Evolutionary conservation across 352 stramenopile genomes (phyloP).

Genomic region (Phytophthora tentaculata): DNA sequence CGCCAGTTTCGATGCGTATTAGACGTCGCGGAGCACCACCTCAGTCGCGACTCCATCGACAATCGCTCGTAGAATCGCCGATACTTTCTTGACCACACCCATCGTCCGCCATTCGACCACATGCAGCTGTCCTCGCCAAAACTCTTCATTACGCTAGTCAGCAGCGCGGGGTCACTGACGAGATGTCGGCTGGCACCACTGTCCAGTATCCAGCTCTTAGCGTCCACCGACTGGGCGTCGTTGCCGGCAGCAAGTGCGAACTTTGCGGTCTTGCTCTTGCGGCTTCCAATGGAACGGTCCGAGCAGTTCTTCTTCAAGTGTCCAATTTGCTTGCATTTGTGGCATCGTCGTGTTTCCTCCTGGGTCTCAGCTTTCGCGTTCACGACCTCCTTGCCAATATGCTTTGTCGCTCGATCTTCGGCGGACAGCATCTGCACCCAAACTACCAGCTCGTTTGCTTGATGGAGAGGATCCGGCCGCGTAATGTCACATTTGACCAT

Average conservation of each 20-base stretch:
- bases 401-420: not conserved
- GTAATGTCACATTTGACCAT: no score
- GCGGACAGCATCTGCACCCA: no score
- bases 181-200: slow-evolving; percentile 13
- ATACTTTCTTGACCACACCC: not conserved
- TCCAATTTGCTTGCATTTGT: not conserved
- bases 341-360: not conserved
- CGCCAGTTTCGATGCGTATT: not conserved
- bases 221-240: not conserved
- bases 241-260: not conserved
- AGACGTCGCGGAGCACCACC: not conserved
- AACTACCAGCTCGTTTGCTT: no score
- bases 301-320: not conserved
- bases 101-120: not conserved
- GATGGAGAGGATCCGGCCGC: no score
- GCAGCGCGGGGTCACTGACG: slow-evolving; percentile 2
- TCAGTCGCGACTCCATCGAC: not conserved
- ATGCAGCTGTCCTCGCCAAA: not conserved
- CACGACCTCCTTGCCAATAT: no score
- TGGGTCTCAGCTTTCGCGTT: no score
- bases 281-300: not conserved
- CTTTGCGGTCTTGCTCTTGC: not conserved
- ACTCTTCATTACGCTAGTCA: not conserved
- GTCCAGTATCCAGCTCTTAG: slow-evolving; percentile 6
- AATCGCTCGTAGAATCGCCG: not conserved